A percentile compares a stretch with the other conserved stretches of the same genome.
Conservation (phyloP, 192 early-diverging fungal genomes). For the Coemansia sp. region DNA sequence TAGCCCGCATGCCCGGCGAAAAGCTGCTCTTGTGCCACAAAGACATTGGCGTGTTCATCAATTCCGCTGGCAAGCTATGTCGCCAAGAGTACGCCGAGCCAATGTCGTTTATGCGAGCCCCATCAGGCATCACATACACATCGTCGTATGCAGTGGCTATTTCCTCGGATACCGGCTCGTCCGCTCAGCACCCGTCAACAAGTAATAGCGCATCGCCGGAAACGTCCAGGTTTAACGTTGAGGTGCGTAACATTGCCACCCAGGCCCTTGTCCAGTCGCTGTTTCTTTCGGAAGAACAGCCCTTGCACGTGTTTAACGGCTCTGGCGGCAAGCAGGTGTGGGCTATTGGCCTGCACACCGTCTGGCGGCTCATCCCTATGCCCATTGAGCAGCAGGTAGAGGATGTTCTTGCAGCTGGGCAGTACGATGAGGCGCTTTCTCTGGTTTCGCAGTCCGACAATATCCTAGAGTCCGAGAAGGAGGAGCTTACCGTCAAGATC, state of each 20-base stretch:
- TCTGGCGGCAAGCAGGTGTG: slow-evolving; percentile 75
- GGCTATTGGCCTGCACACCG: slow-evolving; percentile 63
- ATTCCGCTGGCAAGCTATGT: slow-evolving; percentile 50
- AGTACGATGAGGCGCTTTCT: slow-evolving; percentile 76
- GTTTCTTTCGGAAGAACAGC: slow-evolving; percentile 62
- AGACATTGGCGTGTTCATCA: slow-evolving; percentile 52
- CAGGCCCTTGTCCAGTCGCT: slow-evolving; percentile 81
- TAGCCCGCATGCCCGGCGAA: slow-evolving; percentile 52
- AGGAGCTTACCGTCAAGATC: slow-evolving; percentile 63
- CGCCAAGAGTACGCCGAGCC: slow-evolving; percentile 45
- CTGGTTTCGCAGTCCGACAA: slow-evolving; percentile 74
- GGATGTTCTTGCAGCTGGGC: slow-evolving; percentile 65
- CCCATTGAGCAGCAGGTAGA: slow-evolving; percentile 62
- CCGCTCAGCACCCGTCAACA: slow-evolving; percentile 1
- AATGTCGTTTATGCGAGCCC: slow-evolving; percentile 40
- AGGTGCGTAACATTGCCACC: slow-evolving; percentile 84
- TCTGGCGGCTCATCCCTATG: slow-evolving; percentile 71
- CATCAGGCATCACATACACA: slow-evolving; percentile 47
- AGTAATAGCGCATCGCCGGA: not conserved
- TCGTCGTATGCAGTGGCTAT: slow-evolving; percentile 48
- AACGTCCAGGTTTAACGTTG: slow-evolving; percentile 58
- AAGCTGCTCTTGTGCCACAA: slow-evolving; percentile 53
- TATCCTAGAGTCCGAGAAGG: slow-evolving; percentile 68
- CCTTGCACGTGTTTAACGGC: slow-evolving; percentile 52
- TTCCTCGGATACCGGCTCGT: slow-evolving; percentile 11